Conservation (phyloP, 2,329 filamentous ascomycete species). For the Cercospora sp. region DNA sequence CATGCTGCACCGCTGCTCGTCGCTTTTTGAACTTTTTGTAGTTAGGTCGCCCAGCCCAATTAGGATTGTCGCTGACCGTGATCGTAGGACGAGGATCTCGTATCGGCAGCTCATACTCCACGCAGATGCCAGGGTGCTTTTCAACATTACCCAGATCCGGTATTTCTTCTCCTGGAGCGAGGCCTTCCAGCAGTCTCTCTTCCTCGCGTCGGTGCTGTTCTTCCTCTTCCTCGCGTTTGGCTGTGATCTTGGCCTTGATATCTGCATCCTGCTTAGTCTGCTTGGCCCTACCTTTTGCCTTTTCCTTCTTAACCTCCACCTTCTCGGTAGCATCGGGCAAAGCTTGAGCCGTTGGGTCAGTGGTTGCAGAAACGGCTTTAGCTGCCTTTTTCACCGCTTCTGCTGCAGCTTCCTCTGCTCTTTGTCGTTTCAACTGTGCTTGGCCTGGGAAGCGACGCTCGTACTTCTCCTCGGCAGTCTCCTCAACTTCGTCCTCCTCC, state of each 20-base stretch:
- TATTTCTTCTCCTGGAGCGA: conserved; percentile 69
- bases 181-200: conserved; percentile 59
- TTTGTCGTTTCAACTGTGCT: conserved; percentile 75
- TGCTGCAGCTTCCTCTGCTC: conserved; percentile 54
- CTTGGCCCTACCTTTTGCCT: conserved; percentile 46
- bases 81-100: conserved; percentile 21
- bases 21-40: conserved; percentile 80
- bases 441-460: conserved; percentile 75
- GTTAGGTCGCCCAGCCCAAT: conserved; percentile 92
- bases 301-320: conserved; percentile 38
- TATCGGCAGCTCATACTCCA: conserved; percentile 68
- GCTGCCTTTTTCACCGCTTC: conserved; percentile 5
- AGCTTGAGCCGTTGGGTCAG: conserved; percentile 4
- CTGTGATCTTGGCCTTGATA: conserved; percentile 34
- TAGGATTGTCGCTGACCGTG: conserved; percentile 13
- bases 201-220: conserved; percentile 63
- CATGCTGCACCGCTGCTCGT: conserved; percentile 21
- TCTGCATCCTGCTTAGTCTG: conserved; percentile 27
- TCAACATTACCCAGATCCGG: conserved; percentile 66
- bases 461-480: conserved; percentile 55
- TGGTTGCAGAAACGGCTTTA: conserved; percentile 6
- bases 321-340: not conserved
- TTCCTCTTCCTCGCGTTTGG: conserved; percentile 55
- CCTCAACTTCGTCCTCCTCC: conserved; percentile 25
- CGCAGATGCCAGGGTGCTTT: conserved; percentile 38